A percentile compares a stretch with the other conserved stretches of the same genome.
Evolutionary conservation across 2,329 filamentous ascomycete species (phyloP).

Genomic region (Fusarium pininemorale): DNA sequence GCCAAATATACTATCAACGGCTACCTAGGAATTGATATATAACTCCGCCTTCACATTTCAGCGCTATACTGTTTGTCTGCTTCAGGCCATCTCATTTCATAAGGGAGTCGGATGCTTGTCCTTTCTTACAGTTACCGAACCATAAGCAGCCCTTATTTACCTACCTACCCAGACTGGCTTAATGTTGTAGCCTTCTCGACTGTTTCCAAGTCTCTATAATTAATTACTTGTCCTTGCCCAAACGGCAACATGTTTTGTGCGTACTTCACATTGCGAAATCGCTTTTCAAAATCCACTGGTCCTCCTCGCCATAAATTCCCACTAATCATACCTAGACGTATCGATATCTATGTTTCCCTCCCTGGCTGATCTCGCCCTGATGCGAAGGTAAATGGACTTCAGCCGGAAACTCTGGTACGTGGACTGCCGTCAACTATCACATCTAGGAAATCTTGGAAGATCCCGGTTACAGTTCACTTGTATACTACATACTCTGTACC

Average conservation of each 20-base stretch:
- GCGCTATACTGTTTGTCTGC: background rate
- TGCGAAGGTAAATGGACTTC: background rate
- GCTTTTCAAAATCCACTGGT: background rate
- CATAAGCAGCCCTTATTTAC: background rate
- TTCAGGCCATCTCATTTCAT: background rate
- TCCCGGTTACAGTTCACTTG: background rate
- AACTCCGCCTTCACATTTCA: background rate
- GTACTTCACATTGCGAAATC: background rate
- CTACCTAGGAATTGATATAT: background rate
- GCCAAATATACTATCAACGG: background rate
- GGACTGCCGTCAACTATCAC: constrained; percentile 16
- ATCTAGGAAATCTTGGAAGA: background rate
- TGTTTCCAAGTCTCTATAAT: background rate
- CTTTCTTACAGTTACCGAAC: background rate
- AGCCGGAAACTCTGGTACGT: constrained; percentile 23
- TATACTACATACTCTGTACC: background rate
- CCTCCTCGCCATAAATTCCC: background rate
- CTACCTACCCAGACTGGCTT: background rate
- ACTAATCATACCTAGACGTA: background rate
- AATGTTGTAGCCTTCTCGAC: background rate
- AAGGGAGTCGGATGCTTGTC: background rate
- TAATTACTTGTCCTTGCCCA: background rate
- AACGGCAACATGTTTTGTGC: background rate
- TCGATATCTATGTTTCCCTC: background rate
- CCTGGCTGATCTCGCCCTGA: background rate